These are phyloP conservation scores for Tolypocladium pustulatum DNA, from an alignment of 2,329 filamentous ascomycete genomes.

Conservation along the genomic window DNA sequence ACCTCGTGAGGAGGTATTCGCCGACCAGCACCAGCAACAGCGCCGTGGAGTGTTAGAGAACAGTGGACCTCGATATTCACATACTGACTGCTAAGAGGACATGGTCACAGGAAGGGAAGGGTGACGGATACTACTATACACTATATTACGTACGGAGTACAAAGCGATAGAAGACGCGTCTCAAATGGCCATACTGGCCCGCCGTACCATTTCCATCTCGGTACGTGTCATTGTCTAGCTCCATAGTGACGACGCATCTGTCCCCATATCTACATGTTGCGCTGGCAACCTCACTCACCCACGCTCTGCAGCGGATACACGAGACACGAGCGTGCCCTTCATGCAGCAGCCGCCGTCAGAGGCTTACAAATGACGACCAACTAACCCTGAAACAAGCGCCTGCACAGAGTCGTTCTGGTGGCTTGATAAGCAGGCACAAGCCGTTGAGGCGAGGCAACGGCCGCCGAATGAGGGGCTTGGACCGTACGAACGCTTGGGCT, in stretches of 20 bases:
- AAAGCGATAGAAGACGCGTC: not conserved
- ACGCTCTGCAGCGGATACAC: not conserved
- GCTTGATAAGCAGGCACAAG: not conserved
- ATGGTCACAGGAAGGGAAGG: not conserved
- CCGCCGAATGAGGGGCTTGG: not conserved
- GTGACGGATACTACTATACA: not conserved
- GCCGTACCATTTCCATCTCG: not conserved
- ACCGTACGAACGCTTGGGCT: not conserved
- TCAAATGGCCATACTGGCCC: not conserved
- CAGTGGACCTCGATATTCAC: not conserved
- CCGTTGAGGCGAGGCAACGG: not conserved
- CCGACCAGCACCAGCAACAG: not conserved
- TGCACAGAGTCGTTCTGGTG: not conserved
- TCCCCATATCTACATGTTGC: not conserved
- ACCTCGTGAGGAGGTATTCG: not conserved
- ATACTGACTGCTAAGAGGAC: not conserved
- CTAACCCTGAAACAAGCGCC: not conserved
- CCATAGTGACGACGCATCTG: not conserved
- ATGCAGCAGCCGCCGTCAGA: not conserved
- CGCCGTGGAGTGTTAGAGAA: not conserved
- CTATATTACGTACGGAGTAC: not conserved
- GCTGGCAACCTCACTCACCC: not conserved
- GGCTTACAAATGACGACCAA: not conserved
- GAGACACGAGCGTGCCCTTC: not conserved
- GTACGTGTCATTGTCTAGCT: not conserved